Evolutionary conservation across 2,329 filamentous ascomycete genomes (phyloP), one percentile per base, ranked within the genome.

Genomic region (Apiospora phragmitis): DNA sequence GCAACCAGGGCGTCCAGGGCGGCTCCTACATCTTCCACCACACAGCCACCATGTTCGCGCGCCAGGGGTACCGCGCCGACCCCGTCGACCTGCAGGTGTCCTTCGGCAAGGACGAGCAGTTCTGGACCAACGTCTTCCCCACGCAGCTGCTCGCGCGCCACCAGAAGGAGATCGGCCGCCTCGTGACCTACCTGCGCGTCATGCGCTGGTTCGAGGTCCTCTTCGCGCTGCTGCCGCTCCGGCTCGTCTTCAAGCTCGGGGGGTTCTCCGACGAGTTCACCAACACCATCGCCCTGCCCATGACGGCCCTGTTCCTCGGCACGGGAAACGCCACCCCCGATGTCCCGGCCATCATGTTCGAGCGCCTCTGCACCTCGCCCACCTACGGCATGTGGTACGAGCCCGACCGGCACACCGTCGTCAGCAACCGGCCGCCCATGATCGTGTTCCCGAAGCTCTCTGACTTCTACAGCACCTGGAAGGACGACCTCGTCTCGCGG

Each of bases 1-100:
- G 89, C 74, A 91, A 91, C 74, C 88, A 91, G 73, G 89, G 89
- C 68, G 89, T 89, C 0, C 87, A 89, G 72, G 87, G 87, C 62
- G 87, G 87, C 47, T 87, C 85, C 47, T 86, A 86, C 77, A 89
- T 89, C 72, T 89, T 89, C 76, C 87, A 89, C 74, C 87, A 89
- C 74, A 89, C 87, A 12, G 79, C 87, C 80, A 87, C 86, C 67
- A 88, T 89, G 86, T 89, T 89, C 72, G 83, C 84, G n/a, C 81
- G 86, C 21, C 85, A 88, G 75, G 86, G 87, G 7, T 85, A 83
- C 75, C 83, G 84, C 74, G 86, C 86, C 11, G 85, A 88, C 74
- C 87, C 87, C 0, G 86, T 89, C 35, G 83, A 85, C 66, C 80
- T 89, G 41, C 87, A 88, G 72, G 82, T 89, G 14, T 87, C 86